These are phyloP conservation scores for Tripidium arundinaceum DNA, from an alignment of 202 grass and related monocot species.

Conservation along the genomic window DNA sequence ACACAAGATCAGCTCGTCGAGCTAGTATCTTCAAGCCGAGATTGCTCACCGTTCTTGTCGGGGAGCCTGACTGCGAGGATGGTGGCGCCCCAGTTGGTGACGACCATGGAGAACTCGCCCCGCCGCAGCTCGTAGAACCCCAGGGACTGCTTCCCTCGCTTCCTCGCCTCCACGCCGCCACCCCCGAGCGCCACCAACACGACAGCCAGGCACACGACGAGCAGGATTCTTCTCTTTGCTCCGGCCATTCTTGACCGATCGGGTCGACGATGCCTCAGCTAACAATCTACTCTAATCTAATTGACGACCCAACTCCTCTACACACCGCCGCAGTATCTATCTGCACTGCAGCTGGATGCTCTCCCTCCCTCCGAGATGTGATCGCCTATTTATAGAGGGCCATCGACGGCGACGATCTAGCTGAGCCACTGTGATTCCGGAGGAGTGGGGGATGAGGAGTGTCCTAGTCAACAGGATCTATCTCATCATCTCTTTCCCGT, in stretches of 20 bases:
- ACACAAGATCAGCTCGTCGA: no score
- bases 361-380: no score
- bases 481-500: no score
- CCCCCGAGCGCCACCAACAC: background rate
- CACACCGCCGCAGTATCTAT: background rate
- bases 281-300: background rate
- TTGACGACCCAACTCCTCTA: background rate
- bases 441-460: no score
- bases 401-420: background rate
- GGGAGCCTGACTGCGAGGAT: constrained; percentile 55
- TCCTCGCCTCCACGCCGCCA: constrained; percentile 31
- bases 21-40: no score
- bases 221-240: background rate
- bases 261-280: background rate
- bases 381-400: no score
- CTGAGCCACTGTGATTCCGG: no score
- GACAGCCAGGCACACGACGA: background rate
- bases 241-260: background rate
- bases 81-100: constrained; percentile 73
- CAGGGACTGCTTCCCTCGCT: constrained; percentile 35
- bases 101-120: constrained; percentile 62
- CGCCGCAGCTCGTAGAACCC: constrained; percentile 73
- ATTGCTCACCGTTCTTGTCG: constrained; percentile 64
- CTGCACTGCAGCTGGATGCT: no score
- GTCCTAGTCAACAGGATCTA: no score